A percentile compares a stretch with the other conserved stretches of the same genome.
phyloP scores from a whole-genome alignment of 495 filamentous ascomycete species.

The Articulospora tetracladia region DNA sequence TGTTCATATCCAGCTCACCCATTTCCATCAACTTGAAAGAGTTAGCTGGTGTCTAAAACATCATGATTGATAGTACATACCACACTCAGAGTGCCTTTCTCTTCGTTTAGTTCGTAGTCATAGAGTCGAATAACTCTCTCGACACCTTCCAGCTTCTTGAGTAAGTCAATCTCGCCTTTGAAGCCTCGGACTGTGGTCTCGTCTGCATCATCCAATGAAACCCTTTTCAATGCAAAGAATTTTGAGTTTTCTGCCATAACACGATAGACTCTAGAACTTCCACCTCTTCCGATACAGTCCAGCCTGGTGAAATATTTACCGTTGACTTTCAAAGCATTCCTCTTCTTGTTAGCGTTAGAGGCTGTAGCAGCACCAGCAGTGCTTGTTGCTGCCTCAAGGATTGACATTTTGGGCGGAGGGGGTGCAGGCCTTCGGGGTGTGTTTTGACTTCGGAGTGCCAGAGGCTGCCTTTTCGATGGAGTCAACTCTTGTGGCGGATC shows the following conservation, averaged over 20 bases:
- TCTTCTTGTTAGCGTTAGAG: constrained; percentile 53
- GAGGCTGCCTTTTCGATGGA: constrained; percentile 63
- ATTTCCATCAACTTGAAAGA: constrained; percentile 81
- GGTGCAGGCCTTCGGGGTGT: constrained; percentile 80
- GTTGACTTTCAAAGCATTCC: constrained; percentile 80
- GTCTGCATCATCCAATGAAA: constrained; percentile 87
- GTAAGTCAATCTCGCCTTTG: constrained; percentile 94
- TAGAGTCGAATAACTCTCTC: constrained; percentile 86
- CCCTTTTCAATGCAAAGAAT: constrained; percentile 89
- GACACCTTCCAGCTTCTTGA: constrained; percentile 75
- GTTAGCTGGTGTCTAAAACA: constrained; percentile 3
- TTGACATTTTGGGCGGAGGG: constrained; percentile 90
- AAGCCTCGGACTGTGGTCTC: constrained; percentile 79
- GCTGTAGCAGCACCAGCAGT: constrained; percentile 63
- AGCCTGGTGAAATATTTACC: constrained; percentile 85
- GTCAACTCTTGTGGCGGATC: constrained; percentile 16
- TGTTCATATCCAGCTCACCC: constrained; percentile 91
- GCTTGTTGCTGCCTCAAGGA: constrained; percentile 85
- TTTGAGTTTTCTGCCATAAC: constrained; percentile 96
- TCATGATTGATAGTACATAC: constrained; percentile 41
- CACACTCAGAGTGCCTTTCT: constrained; percentile 81
- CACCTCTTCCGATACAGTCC: constrained; percentile 86
- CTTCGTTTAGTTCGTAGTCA: constrained; percentile 89
- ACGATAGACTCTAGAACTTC: constrained; percentile 89
- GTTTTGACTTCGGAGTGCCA: constrained; percentile 73